Evolutionary conservation across 2,329 filamentous ascomycete genomes (phyloP), one percentile per base, ranked within the genome.

Genomic region (Periglandula ipomoeae): DNA sequence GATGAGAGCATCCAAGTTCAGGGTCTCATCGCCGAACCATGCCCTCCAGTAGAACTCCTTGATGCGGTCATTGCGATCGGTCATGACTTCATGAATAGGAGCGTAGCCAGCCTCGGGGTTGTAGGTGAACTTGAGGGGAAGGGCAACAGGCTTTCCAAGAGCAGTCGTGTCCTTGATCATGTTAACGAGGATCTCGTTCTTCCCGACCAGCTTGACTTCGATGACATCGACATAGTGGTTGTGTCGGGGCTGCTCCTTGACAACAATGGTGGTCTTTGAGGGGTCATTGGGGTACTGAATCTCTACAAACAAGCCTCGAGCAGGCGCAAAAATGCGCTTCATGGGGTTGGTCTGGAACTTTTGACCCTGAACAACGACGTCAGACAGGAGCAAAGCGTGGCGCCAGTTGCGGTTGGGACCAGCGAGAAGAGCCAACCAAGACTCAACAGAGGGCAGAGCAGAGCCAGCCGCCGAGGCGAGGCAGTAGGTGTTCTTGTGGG

Each of bases 41-140:
- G 94, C 84, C 58, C 84, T 84, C 82, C 95, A 98, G 77, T 98
- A 98, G 67, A 98, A 98, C 68, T 95, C 88, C 76, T 98, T 98
- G 75, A 98, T 97, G 55, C 89, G 87, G 64, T 98, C 91, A 65
- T 98, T 98, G 62, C 93, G 89, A 48, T 81, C 85, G 32, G 89
- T 81, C 93, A 98, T 98, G 54, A 97, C 86, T 68, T 98, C 93
- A 53, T 85, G 85, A 57, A 98, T 95, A 17, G 93, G 93, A n/a
- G 94, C 91, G 64, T 96, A 98, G 26, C 93, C 93, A 49, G 89
- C 85, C 68, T 97, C 91, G 2, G 93, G 93, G 64, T 90, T 87
- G 70, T 98, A 98, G 5, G 80, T 88, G 73, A 97, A 97, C 63
- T 84, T 81, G 56, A 98, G 82, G 20, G 87, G 85, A 50, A 98